Conservation (phyloP, 2,329 filamentous ascomycete genomes). For the Chalara sp. region DNA sequence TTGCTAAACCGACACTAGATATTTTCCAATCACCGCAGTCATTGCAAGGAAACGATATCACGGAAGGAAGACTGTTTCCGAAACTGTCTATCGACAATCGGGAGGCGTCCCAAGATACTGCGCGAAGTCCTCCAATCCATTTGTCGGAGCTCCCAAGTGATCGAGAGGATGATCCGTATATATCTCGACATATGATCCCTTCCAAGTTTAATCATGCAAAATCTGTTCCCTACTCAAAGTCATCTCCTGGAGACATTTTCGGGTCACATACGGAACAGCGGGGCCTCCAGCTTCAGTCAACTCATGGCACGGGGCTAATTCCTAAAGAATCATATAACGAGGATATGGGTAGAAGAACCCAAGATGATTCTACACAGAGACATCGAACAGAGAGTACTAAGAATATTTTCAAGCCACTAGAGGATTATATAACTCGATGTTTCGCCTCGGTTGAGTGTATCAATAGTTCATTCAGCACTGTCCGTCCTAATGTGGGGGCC, state of each 20-base stretch:
- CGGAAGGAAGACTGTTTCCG: too few species aligned
- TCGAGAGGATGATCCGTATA: slow-evolving; percentile 5
- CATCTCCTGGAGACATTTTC: slow-evolving; percentile 19
- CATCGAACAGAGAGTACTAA: slow-evolving; percentile 33
- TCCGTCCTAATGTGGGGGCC: slow-evolving; percentile 32
- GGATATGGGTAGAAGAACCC: slow-evolving; percentile 1
- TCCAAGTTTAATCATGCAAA: slow-evolving; percentile 2
- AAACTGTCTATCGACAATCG: too few species aligned
- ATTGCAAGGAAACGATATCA: not conserved
- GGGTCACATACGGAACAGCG: slow-evolving; percentile 13
- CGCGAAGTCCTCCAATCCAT: slow-evolving; percentile 5
- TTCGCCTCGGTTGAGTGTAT: slow-evolving; percentile 65
- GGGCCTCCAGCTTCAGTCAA: slow-evolving; percentile 3
- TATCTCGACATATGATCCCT: not conserved
- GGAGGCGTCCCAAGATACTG: too few species aligned
- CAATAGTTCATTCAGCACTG: slow-evolving; percentile 67
- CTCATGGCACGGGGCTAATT: slow-evolving; percentile 1
- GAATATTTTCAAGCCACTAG: slow-evolving; percentile 65
- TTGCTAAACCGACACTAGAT: too few species aligned
- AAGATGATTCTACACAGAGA: slow-evolving; percentile 28
- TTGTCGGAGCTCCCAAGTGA: slow-evolving; percentile 8
- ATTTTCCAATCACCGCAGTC: too few species aligned
- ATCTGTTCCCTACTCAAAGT: slow-evolving; percentile 17
- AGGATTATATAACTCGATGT: slow-evolving; percentile 67
- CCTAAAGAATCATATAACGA: not conserved